Conservation (phyloP, 129 eudicot genomes). For the Flaveria trinervia region DNA sequence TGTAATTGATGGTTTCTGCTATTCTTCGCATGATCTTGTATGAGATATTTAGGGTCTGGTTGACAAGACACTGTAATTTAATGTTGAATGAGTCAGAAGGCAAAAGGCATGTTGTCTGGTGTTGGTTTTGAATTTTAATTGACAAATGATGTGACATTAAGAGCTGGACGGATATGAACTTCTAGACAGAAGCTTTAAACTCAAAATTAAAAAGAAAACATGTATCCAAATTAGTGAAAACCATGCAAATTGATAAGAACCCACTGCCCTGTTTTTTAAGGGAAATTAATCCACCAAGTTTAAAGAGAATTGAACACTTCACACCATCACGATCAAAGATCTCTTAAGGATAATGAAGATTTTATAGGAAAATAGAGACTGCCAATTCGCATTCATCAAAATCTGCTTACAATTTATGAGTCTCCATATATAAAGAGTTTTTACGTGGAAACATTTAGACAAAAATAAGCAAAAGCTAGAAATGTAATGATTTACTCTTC, state of each 20-base stretch:
- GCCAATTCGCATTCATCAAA: neutral
- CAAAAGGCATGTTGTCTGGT: neutral
- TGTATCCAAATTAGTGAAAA: neutral
- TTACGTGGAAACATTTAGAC: neutral
- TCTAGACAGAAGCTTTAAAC: neutral
- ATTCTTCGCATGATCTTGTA: neutral
- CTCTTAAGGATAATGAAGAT: neutral
- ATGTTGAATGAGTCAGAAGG: neutral
- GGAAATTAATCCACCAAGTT: constrained; percentile 23
- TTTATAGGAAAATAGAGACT: neutral
- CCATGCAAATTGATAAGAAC: too few species aligned
- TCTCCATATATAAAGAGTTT: neutral
- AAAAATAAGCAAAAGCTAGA: neutral
- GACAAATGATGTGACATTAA: neutral
- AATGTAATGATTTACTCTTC: neutral
- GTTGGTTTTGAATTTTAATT: neutral
- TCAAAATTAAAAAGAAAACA: neutral
- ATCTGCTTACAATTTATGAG: neutral
- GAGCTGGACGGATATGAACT: neutral
- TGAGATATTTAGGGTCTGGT: neutral
- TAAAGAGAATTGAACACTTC: constrained; percentile 30
- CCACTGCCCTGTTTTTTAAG: neutral
- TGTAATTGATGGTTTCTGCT: neutral
- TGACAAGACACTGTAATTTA: neutral
- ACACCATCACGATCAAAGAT: neutral